Conservation (phyloP, 768 basidiomycete genomes). For the Boletus speciosus region DNA sequence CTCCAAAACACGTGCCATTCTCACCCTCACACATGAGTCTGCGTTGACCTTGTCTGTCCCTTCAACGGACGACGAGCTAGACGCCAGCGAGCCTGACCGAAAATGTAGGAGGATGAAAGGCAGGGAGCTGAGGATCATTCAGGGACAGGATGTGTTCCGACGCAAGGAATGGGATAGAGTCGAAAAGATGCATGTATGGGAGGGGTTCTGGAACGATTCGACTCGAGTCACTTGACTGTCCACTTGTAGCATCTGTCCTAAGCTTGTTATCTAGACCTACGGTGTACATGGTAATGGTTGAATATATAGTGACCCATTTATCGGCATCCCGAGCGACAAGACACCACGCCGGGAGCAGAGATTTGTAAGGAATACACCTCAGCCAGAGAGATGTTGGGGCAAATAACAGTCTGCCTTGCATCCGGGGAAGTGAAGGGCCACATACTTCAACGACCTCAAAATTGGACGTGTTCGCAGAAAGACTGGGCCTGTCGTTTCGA, state of each 20-base stretch:
- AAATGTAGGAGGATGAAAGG: constrained; percentile 73
- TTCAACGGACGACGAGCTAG: constrained; percentile 76
- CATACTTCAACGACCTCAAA: no score
- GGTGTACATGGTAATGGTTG: no score
- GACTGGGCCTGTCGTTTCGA: no score
- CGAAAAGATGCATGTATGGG: constrained; percentile 31
- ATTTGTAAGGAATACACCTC: no score
- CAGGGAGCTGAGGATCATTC: constrained; percentile 81
- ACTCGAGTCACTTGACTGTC: background rate
- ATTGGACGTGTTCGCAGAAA: no score
- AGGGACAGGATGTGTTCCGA: constrained; percentile 68
- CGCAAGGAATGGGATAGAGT: constrained; percentile 35
- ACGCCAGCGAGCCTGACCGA: constrained; percentile 58
- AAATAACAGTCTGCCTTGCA: no score
- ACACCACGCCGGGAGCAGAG: no score
- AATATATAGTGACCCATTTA: background rate
- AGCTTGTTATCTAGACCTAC: background rate
- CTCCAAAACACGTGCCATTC: constrained; percentile 70
- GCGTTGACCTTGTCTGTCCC: constrained; percentile 48
- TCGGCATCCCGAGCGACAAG: no score
- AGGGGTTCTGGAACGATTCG: constrained; percentile 31
- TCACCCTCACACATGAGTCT: constrained; percentile 56
- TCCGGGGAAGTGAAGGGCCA: no score
- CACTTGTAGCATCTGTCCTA: no score
- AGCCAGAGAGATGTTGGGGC: no score